Base-by-base conservation (phyloP, 345 rosid genomes). In the Arabidopsis thaliana region DNA sequence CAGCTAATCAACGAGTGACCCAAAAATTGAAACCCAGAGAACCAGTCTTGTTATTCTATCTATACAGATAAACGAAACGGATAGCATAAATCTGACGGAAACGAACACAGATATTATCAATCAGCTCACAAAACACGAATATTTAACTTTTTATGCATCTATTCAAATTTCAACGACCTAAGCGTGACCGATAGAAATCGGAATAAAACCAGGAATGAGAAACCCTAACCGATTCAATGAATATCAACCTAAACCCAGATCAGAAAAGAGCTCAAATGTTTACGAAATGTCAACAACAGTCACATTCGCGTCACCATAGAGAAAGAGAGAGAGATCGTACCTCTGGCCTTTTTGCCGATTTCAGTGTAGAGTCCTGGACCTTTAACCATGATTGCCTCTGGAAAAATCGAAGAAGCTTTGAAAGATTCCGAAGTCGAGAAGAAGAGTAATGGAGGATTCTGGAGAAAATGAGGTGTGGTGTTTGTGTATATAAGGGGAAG, bases 291-390 rank as follows among this genome's bases (percentile, higher is more conserved):
- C 23, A 57, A 22, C n/a, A 24, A 33, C 57, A 22, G 38, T 28
- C 59, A 60, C 78, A 79, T 14, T 28, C 52, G 76, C 48, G 58
- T 7, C 2, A 28, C 32, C 22, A 0, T 16, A 38, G 1, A 5
- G 13, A 53, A 53, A 48, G 20, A 23, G 13, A 13, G 58, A 30
- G 1, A 16, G 46, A 33, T 13, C 16, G 11, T 65, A 91, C 97
- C 97, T 92, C 88, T 85, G 78, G 96, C 88, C 58, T 85, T 87
- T 82, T 94, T 94, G 82, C 97, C 99, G 83, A 94, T 92, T 48
- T 88, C 96, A 67, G 92, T 59, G 92, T 90, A 94, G 80, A 94
- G 96, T 34, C 92, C 99, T 13, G 97, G 97, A 60, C 99, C 99
- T 71, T 88, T 89, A 45, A 67, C 93, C 97, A 92, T 95, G 82